These are phyloP conservation scores for Ophiocordyceps camponoti-floridani DNA, from an alignment of 2,329 filamentous ascomycete genomes.

Conservation along the genomic window DNA sequence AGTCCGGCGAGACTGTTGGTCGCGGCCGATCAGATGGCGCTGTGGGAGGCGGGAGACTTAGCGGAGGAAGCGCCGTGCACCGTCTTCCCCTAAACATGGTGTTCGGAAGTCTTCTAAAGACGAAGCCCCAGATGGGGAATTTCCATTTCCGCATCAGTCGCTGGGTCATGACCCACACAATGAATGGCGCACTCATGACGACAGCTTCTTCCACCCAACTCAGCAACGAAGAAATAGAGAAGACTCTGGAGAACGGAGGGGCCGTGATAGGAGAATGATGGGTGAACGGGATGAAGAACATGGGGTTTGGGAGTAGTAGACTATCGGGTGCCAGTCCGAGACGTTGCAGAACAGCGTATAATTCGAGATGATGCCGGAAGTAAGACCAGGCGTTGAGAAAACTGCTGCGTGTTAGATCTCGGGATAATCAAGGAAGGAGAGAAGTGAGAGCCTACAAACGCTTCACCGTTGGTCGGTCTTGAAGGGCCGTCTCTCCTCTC, in stretches of 20 bases:
- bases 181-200: conserved; percentile 27
- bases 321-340: conserved; percentile 25
- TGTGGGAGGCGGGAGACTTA: conserved; percentile 5
- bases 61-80: conserved; percentile 5
- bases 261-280: conserved; percentile 28
- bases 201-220: conserved; percentile 24
- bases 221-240: conserved; percentile 19
- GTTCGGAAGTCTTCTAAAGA: conserved; percentile 22
- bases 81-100: conserved; percentile 13
- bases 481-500: conserved; percentile 8
- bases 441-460: conserved; percentile 9
- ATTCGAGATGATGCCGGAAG: conserved; percentile 29
- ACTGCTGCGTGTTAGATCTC: conserved; percentile 8
- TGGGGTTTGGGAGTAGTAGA: conserved; percentile 22
- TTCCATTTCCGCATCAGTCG: conserved; percentile 18
- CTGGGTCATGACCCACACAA: conserved; percentile 25
- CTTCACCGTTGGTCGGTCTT: conserved; percentile 7
- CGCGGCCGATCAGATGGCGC: conserved; percentile 3
- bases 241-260: conserved; percentile 21
- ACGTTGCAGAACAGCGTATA: conserved; percentile 34
- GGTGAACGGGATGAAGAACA: conserved; percentile 38
- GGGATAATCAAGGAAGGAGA: neutral
- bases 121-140: conserved; percentile 17
- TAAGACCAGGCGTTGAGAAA: conserved; percentile 19
- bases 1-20: conserved; percentile 1